Base-by-base conservation (phyloP, 2,329 filamentous ascomycete genomes). In the Tympanopsis confertula region DNA sequence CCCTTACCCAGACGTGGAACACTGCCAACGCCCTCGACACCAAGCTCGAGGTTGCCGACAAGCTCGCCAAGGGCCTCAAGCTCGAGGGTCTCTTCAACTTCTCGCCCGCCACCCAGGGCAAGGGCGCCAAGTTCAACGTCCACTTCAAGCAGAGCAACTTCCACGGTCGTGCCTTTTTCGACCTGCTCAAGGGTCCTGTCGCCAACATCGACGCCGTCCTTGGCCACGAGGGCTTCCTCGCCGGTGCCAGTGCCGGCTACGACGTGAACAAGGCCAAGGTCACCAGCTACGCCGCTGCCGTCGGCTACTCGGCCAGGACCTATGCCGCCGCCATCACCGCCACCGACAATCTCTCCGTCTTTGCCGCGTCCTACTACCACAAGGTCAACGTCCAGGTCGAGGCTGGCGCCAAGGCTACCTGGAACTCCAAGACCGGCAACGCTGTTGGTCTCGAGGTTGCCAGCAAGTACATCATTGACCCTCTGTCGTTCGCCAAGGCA, bases 71-170 rank as follows among this genome's bases (percentile, higher is more conserved):
- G 71, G 91, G 91, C 60, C 78, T 96, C 62, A 98, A 98, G 81
- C 83, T 88, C 52, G 91, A 98, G 78, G 77, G 93, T 65, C 72
- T 94, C 63, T 91, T 88, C 71, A 82, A 86, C 68, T 95, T 94
- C 78, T 80, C 89, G 59, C 91, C 91, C 52, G 75, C 76, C 56
- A 82, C 78, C 63, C 82, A 87, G 65, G 82, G 82, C 62, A 87
- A 86, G 70, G 87, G 86, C 54, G 87, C 88, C 66, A 96, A 95
- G 80, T 75, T 96, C 75, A 96, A 96, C 81, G 76, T 96, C 53
- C 81, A 87, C 78, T 98, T 95, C 82, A 94, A 95, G 82, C 91
- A 98, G 74, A 80, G 86, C 65, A 86, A 86, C 70, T 85, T 96
- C 76, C 84, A 96, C 78, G 83, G 84, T 64, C 89, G 91, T 62